These are phyloP conservation scores for Lolium multiflorum DNA, from an alignment of 176 grass and related monocot genomes.

Conservation along the genomic window DNA sequence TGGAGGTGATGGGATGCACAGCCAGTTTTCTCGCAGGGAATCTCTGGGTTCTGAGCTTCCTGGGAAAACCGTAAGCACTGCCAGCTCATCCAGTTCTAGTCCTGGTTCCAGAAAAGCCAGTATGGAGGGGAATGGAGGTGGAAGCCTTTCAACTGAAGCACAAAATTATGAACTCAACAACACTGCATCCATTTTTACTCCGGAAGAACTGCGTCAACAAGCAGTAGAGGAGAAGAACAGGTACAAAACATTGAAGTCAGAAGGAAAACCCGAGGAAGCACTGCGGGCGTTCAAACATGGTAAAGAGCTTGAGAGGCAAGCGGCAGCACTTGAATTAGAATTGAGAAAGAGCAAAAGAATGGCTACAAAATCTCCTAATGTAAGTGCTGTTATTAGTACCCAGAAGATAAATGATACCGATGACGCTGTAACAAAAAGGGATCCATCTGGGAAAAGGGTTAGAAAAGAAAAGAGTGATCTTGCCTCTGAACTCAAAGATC, in stretches of 20 bases:
- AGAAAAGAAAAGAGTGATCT: conserved; percentile 79
- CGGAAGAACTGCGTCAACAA: conserved; percentile 83
- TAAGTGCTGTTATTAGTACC: conserved; percentile 14
- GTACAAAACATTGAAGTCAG: conserved; percentile 74
- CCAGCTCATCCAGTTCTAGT: conserved; percentile 46
- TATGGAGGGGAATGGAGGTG: conserved; percentile 41
- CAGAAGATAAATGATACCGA: conserved; percentile 45
- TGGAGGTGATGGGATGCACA: conserved; percentile 56
- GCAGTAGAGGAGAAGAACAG: conserved; percentile 92
- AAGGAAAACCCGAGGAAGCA: conserved; percentile 92
- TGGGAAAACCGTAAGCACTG: conserved; percentile 43
- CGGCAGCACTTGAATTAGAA: conserved; percentile 67
- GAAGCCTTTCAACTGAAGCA: conserved; percentile 52
- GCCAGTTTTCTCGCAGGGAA: conserved; percentile 44
- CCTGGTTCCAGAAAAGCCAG: conserved; percentile 48
- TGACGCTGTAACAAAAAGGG: conserved; percentile 49
- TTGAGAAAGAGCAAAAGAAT: conserved; percentile 70
- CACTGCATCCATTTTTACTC: conserved; percentile 59
- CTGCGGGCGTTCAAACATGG: conserved; percentile 86
- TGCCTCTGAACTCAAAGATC: conserved; percentile 78
- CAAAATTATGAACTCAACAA: conserved; percentile 55
- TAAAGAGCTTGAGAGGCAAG: conserved; percentile 93
- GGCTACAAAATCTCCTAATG: conserved; percentile 54
- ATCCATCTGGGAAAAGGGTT: conserved; percentile 54
- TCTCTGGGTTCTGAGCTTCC: conserved; percentile 38